Base-by-base conservation (phyloP, 208 protist genomes). In the Leishmania lainsoni region DNA sequence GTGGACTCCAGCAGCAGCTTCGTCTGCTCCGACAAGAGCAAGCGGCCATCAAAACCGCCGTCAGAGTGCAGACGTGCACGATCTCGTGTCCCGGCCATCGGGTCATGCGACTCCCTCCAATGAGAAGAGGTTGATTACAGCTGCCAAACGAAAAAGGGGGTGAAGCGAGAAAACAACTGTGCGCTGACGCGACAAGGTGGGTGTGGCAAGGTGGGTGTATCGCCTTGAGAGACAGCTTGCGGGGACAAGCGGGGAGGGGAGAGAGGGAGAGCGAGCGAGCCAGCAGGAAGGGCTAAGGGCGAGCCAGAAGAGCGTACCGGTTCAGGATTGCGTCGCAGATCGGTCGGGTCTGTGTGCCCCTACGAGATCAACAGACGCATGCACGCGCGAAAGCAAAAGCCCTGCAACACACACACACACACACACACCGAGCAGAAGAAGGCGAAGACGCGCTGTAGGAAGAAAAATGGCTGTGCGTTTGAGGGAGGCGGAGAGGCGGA, bases 11-110 rank as follows among this genome's bases (percentile, higher is more conserved):
- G 78, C 29, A 97, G 86, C 78, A 97, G 63, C 42, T 87, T 68
- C 45, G 71, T 78, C 77, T 97, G 94, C 86, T 97, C 90, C 8
- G 73, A 74, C n/a, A 97, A 71, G 61, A 97, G 80, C n/a, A 80
- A 58, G 5, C 69, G 65, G 49, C 87, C 89, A 75, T 95, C 87
- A 61, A 93, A 90, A 22, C 42, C 75, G n/a, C 52, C 75, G 29
- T 83, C 69, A 9, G 70, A 35, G 54, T 68, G 52, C 22, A 22
- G 16, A 10, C 74, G 56, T 42, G 54, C 39, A 22, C 51, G 32
- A 45, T 77, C 74, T 58, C 54, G 74, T 49, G 56, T 35, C 56
- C 56, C 56, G 8, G 74, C 16, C 74, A 77, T 77, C 20, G 20
- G 2, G 32, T 10, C 29, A 20, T 12, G 32, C 70, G 12, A 0